These are phyloP conservation scores for Ustilago vetiveriae DNA, from an alignment of 1,284 basidiomycete species.

Conservation along the genomic window DNA sequence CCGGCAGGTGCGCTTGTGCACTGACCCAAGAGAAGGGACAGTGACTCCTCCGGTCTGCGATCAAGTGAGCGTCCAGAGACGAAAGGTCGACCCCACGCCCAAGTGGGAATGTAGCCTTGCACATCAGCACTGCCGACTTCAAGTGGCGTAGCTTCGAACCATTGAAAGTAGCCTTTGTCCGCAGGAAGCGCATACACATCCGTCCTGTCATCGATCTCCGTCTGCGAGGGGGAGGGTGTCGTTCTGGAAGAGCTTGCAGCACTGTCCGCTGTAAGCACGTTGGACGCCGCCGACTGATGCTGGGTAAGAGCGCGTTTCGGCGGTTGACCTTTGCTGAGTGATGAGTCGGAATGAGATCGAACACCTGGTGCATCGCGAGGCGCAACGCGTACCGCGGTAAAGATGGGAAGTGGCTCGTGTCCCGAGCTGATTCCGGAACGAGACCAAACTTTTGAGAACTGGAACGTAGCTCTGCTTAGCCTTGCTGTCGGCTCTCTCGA, in stretches of 20 bases:
- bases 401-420: constrained; percentile 55
- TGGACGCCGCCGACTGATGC: constrained; percentile 35
- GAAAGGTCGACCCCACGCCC: constrained; percentile 65
- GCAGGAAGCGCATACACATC: constrained; percentile 19
- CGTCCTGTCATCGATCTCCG: constrained; percentile 14
- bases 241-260: background rate
- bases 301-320: constrained; percentile 42
- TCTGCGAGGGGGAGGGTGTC: no score
- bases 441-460: constrained; percentile 60
- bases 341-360: constrained; percentile 36
- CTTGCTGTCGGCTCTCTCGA: constrained; percentile 52
- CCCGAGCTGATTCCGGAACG: constrained; percentile 40
- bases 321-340: constrained; percentile 43
- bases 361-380: constrained; percentile 39
- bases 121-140: constrained; percentile 65
- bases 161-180: constrained; percentile 57
- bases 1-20: constrained; percentile 67
- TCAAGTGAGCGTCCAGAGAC: constrained; percentile 52
- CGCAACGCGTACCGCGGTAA: constrained; percentile 57
- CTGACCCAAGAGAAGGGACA: constrained; percentile 64
- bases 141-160: constrained; percentile 66
- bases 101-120: constrained; percentile 66
- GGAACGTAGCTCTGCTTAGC: constrained; percentile 57
- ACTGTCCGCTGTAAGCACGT: constrained; percentile 12
- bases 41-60: constrained; percentile 53